phyloP scores from a whole-genome alignment of 192 early-diverging fungal genomes.

The Coemansia sp. region DNA sequence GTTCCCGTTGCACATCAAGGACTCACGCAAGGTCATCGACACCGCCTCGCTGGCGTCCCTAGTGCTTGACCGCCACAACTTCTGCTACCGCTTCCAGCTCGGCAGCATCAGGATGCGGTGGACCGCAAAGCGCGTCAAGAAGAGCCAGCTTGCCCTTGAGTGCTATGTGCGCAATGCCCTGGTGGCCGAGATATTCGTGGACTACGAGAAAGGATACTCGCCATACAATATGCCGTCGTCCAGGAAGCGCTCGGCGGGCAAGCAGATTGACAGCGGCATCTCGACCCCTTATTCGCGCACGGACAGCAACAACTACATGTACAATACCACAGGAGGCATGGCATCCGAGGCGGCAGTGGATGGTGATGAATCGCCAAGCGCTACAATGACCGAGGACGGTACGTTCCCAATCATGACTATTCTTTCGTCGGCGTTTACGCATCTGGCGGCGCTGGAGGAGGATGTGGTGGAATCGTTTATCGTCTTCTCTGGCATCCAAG shows the following conservation, averaged over 20 bases:
- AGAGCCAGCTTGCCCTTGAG: conserved; percentile 44
- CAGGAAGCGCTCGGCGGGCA: neutral
- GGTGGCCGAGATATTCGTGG: conserved; percentile 51
- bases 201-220: conserved; percentile 51
- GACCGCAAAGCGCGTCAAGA: conserved; percentile 37
- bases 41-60: conserved; percentile 43
- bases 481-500: conserved; percentile 48
- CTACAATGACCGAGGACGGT: conserved; percentile 31
- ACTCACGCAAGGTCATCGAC: conserved; percentile 40
- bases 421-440: conserved; percentile 35
- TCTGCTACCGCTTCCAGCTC: conserved; percentile 54
- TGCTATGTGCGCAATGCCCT: conserved; percentile 43
- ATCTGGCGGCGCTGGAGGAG: conserved; percentile 32
- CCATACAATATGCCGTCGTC: conserved; percentile 27
- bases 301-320: conserved; percentile 6
- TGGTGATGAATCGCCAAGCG: neutral
- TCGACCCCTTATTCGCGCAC: conserved; percentile 25
- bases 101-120: conserved; percentile 46
- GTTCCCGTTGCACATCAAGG: conserved; percentile 53
- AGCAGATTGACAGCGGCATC: conserved; percentile 21
- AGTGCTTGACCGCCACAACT: conserved; percentile 51
- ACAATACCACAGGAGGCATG: conserved; percentile 8
- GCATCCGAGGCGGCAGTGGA: neutral
- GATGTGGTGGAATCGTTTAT: conserved; percentile 49
- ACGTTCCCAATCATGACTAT: conserved; percentile 44